These are phyloP conservation scores for Stylosanthes scabra DNA, from an alignment of 331 rosid species.

Conservation along the genomic window DNA sequence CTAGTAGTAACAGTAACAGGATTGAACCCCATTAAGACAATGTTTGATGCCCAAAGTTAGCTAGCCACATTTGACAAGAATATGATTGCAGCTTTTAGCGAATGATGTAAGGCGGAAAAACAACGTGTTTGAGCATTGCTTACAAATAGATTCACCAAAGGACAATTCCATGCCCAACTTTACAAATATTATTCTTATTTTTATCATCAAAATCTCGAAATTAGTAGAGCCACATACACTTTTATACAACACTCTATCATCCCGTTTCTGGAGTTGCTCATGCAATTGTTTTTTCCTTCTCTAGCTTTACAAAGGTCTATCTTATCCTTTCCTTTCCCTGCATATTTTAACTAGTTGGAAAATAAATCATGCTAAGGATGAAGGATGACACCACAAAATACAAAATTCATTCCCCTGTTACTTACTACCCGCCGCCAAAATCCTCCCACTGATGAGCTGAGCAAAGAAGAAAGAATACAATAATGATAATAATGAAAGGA, in stretches of 20 bases:
- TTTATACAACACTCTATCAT: conserved; percentile 40
- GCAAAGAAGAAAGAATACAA: conserved; percentile 5
- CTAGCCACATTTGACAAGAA: not conserved
- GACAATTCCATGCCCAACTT: conserved; percentile 53
- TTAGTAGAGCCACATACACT: conserved; percentile 36
- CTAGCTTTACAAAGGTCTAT: conserved; percentile 38
- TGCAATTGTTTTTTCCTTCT: conserved; percentile 6
- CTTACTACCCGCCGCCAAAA: conserved; percentile 36
- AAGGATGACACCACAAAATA: conserved; percentile 43
- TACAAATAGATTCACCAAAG: conserved; percentile 15
- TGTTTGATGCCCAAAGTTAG: not conserved
- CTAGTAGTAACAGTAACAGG: conserved; percentile 5
- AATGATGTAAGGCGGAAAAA: not conserved
- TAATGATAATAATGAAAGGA: not conserved
- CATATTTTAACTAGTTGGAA: conserved; percentile 32
- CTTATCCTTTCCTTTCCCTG: conserved; percentile 29
- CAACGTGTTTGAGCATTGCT: too few species aligned
- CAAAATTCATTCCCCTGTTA: conserved; percentile 43
- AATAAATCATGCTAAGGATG: conserved; percentile 45
- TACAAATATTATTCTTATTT: conserved; percentile 43
- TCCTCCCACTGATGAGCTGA: conserved; percentile 31
- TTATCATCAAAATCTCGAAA: conserved; percentile 24
- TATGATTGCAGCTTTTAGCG: conserved; percentile 27
- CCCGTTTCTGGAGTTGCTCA: conserved; percentile 36
- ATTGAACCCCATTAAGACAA: conserved; percentile 1